Percentiles rank a stretch among this genome's conserved stretches.
Evolutionary conservation across 2,329 filamentous ascomycete genomes (phyloP).

Genomic region (Penicillium olsonii): DNA sequence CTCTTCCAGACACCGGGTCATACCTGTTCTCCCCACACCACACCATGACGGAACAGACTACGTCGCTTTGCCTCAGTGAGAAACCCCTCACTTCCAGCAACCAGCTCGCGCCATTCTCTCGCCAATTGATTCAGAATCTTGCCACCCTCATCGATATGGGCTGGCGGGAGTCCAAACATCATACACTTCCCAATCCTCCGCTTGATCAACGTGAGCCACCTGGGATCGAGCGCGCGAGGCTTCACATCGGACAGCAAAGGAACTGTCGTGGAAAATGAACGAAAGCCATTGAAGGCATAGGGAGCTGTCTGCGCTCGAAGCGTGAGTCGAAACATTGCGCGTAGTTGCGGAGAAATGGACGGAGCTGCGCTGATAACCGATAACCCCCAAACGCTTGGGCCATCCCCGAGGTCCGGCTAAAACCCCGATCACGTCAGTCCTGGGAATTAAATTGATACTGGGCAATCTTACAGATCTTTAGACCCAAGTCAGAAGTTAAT

Average conservation of each 20-base stretch:
- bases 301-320: constrained; percentile 23
- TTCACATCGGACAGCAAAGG: constrained; percentile 18
- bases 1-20: constrained; percentile 19
- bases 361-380: constrained; percentile 5
- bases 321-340: constrained; percentile 24
- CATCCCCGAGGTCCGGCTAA: constrained; percentile 20
- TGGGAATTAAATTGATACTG: too few species aligned
- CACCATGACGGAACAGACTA: constrained; percentile 65
- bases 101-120: constrained; percentile 68
- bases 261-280: constrained; percentile 24
- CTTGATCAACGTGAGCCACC: constrained; percentile 72
- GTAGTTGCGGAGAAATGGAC: constrained; percentile 9
- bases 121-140: constrained; percentile 62
- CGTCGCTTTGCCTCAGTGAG: constrained; percentile 63
- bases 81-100: constrained; percentile 75
- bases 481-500: too few species aligned
- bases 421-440: constrained; percentile 13
- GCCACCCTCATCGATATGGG: constrained; percentile 61
- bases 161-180: constrained; percentile 65
- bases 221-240: constrained; percentile 46
- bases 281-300: constrained; percentile 8
- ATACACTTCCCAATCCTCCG: constrained; percentile 72
- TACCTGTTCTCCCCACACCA: constrained; percentile 88
- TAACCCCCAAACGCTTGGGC: constrained; percentile 17
- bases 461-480: too few species aligned